Base-by-base conservation (phyloP, 495 filamentous ascomycete species). In the Gamarada debralockiae region DNA sequence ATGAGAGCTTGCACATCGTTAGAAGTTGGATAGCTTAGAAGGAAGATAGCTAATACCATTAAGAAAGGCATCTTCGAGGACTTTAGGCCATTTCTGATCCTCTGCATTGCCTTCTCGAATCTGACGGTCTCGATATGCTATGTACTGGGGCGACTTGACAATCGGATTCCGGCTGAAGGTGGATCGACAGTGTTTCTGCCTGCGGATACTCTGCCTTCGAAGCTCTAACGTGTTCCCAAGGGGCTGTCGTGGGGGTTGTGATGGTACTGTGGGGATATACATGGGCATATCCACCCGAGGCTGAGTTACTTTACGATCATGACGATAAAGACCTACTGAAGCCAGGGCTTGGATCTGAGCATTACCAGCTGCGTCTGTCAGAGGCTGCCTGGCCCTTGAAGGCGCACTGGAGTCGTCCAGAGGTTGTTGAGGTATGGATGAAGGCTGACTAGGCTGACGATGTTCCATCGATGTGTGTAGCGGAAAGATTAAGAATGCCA, bases 61-160 rank as follows among this genome's bases (percentile, higher is more conserved):
- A 63, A 93, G 83, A 62, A 98, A 97, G 15, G 89, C 87, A 65
- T 85, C 77, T 66, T 98, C 93, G 14, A 97, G 68, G 56, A 84
- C 71, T 56, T 91, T 84, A 4, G 90, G 85, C 92, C 92, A 97
- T 56, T 63, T 66, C 44, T 21, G 18, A 47, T 63, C 60, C 8
- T 65, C 52, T 1, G 15, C 6, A 36, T 55, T 58, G 3, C 57
- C 66, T 53, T 74, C 73, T 42, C 79, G 77, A 52, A 74, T 76
- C 65, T 89, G 86, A 55, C 84, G 80, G 45, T 77, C 77, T 56
- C 90, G 78, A 66, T 86, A 87, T 55, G 81, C 75, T 40, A 70
- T 71, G 68, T 93, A 96, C 50, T 81, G 71, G 21, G 70, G 68
- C 22, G 72, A 73, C 25, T 73, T 62, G 50, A 71, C 75, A 24